A percentile compares a stretch with the other conserved stretches of the same genome.
phyloP scores from a whole-genome alignment of 2,329 filamentous ascomycete genomes.

The Cordyceps farinosa region DNA sequence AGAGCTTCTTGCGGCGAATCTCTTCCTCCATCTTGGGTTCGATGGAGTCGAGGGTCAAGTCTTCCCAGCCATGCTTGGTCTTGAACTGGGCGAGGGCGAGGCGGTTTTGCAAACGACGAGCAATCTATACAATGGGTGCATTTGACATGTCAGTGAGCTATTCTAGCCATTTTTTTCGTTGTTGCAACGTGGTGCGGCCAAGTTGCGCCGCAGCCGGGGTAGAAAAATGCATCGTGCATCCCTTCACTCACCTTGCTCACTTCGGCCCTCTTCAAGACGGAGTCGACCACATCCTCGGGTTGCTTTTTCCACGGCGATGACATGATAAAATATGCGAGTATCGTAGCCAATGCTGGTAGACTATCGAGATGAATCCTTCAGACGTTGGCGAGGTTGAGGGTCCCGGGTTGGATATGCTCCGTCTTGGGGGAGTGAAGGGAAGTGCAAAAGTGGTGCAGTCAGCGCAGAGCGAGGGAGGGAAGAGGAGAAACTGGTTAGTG shows the following conservation, averaged over 20 bases:
- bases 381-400: neutral
- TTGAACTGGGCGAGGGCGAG: constrained; percentile 96
- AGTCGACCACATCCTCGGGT: constrained; percentile 62
- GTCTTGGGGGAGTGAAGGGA: constrained; percentile 12
- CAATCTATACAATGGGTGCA: constrained; percentile 62
- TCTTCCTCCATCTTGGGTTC: constrained; percentile 81
- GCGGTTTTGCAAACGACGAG: constrained; percentile 85
- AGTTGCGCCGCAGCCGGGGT: constrained; percentile 4
- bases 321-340: constrained; percentile 38
- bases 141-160: neutral
- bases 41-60: constrained; percentile 79
- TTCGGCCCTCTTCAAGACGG: constrained; percentile 69
- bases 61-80: constrained; percentile 92
- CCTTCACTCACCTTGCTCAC: constrained; percentile 64
- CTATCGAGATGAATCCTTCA: neutral
- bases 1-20: constrained; percentile 67
- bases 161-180: constrained; percentile 5
- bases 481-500: neutral
- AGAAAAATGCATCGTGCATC: constrained; percentile 16
- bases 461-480: neutral
- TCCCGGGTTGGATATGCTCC: neutral
- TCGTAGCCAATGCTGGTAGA: neutral
- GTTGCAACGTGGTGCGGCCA: constrained; percentile 5
- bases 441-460: constrained; percentile 11
- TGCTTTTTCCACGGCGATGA: constrained; percentile 61